phyloP scores from a whole-genome alignment of 176 grass and related monocot genomes.

The Ensete ventricosum region DNA sequence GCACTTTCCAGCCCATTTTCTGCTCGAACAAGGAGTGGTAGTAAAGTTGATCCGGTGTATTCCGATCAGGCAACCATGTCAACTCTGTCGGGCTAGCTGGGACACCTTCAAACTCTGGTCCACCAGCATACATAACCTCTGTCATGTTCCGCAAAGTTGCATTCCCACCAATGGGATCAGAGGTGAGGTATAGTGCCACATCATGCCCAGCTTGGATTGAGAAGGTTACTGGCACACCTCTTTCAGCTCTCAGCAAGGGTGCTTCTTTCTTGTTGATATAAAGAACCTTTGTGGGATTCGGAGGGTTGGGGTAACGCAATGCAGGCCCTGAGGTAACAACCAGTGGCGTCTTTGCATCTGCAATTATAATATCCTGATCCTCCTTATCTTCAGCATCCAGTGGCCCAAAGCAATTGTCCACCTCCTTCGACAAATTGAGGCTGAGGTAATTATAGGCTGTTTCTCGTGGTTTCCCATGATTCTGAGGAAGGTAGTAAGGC shows the following conservation, averaged over 20 bases:
- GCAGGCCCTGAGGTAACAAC: constrained; percentile 48
- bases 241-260: constrained; percentile 85
- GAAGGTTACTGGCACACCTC: constrained; percentile 89
- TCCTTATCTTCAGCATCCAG: constrained; percentile 90
- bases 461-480: constrained; percentile 36
- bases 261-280: constrained; percentile 99
- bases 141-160: constrained; percentile 58
- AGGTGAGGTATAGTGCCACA: constrained; percentile 79
- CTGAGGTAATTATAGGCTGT: constrained; percentile 44
- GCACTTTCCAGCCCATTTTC: constrained; percentile 84
- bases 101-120: constrained; percentile 45
- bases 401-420: constrained; percentile 44
- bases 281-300: constrained; percentile 62
- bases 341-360: constrained; percentile 67
- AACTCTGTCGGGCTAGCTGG: constrained; percentile 60
- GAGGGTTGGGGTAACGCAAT: constrained; percentile 76
- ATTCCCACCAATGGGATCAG: constrained; percentile 67
- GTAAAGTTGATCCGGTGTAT: constrained; percentile 79
- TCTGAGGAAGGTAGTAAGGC: constrained; percentile 83
- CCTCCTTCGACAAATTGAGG: constrained; percentile 42
- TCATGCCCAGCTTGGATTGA: constrained; percentile 86
- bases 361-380: constrained; percentile 69
- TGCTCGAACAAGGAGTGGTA: constrained; percentile 45
- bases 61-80: constrained; percentile 65
- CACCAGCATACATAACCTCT: constrained; percentile 70